Evolutionary conservation across 2,329 filamentous ascomycete genomes (phyloP), one percentile per base, ranked within the genome.

Genomic region (Trichoderma cornu-damae): DNA sequence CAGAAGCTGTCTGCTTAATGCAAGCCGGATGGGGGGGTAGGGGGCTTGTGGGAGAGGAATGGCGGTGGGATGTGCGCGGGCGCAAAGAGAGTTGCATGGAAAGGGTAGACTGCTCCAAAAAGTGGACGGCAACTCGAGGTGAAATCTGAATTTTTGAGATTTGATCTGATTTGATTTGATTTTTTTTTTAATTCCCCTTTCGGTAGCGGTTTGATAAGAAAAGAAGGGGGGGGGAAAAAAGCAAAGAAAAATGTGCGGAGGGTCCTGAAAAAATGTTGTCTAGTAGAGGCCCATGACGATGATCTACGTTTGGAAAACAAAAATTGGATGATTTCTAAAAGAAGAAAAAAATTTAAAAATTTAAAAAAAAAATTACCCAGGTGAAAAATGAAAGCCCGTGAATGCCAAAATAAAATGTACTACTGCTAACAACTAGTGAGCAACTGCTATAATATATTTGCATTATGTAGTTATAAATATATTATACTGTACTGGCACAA

Each of bases 1-100:
- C 76, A 85, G 77, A 97, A 96, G 89, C 82, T 97, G 68, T 55
- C 64, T 57, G 73, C 74, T 61, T 78, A 78, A 72, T n/a, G n/a
- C n/a, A n/a, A n/a, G n/a, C n/a, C n/a, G n/a, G n/a, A n/a, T n/a
- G n/a, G n/a, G n/a, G n/a, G n/a, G 64, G 61, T 38, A 18, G 9
- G 24, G 24, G 12, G 11, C 5, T 12, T 24, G 14, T 30, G 35
- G 14, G 18, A 20, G 18, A 9, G 18, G 18, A 6, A 34, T n/a
- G 12, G 22, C 9, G 40, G 14, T 18, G 14, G 14, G 8, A 9
- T 38, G n/a, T 28, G 26, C 6, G 16, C 9, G 12, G 47, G 32
- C 6, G 24, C 7, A n/a, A n/a, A n/a, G 24, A 20, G 26, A 52
- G 37, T 32, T 52, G 22, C 14, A 37, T 22, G 2, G 11, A 24